Base-by-base conservation (phyloP, 1,284 basidiomycete genomes). In the Veloboletus limbatus region DNA sequence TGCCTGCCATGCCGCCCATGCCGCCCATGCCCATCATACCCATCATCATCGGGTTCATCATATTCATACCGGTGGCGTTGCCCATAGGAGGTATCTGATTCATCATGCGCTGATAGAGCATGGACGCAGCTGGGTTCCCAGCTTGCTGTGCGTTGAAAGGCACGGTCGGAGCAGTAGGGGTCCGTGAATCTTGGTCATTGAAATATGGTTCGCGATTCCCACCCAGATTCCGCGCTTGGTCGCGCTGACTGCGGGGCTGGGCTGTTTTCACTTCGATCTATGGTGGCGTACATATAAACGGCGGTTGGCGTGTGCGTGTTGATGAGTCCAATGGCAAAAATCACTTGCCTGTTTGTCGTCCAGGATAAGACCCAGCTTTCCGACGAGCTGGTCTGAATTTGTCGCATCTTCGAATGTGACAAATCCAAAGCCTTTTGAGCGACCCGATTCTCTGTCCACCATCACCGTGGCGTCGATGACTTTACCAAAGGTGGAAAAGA, bases 361-460 rank as follows among this genome's bases (percentile, higher is more conserved):
- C 37, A 92, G 66, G 33, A 85, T 72, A 26, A 91, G 73, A 17
- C 83, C 83, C 21, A 78, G 67, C 58, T 85, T 81, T 5, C 80
- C 82, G 49, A 92, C 80, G 9, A 88, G 75, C 48, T 82, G 79
- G 32, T 88, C 83, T 11, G 87, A 82, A 51, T 82, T 81, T 30
- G 70, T 74, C 21, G 82, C 78, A 51, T 92, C 88, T 59, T 91
- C 85, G 64, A 93, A 96, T 0, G 92, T 96, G 25, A 96, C 85
- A 58, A 97, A 97, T 1, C 93, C 93, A 55, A 95, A 97, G 2
- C 94, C 93, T 62, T 96, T 92, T 22, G 87, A 90, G n/a, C 92
- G 77, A 16, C 85, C 84, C 3, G 90, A 88, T 54, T 95, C 91
- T 43, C 90, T 81, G 67, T 97, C 93, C 59, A 94, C 81, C 93